phyloP scores from a whole-genome alignment of 163 green algal genomes.

The Chloroidium sp. region DNA sequence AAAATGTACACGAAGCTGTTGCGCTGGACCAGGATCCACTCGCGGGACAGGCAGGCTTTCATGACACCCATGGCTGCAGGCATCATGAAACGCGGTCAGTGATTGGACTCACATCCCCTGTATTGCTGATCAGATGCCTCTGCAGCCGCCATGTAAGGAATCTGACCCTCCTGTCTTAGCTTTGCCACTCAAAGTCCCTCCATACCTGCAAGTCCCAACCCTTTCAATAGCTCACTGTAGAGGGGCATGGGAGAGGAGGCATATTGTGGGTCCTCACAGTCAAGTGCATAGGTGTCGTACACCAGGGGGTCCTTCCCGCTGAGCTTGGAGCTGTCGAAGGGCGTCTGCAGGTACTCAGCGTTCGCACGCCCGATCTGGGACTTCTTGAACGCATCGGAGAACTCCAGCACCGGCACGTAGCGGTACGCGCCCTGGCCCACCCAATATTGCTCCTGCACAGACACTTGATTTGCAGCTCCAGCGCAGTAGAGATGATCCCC shows the following conservation, averaged over 20 bases:
- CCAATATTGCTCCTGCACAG: slow-evolving; percentile 2
- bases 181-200: not conserved
- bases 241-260: not conserved
- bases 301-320: slow-evolving; percentile 2
- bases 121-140: not conserved
- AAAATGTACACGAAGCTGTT: slow-evolving; percentile 17
- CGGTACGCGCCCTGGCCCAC: not conserved
- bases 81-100: not conserved
- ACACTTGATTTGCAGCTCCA: not conserved
- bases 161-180: not conserved
- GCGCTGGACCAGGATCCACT: slow-evolving; percentile 15
- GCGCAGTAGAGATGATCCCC: not conserved
- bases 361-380: not conserved
- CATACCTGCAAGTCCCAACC: not conserved
- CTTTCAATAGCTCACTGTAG: not conserved
- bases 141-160: not conserved
- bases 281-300: not conserved
- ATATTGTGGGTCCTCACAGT: not conserved
- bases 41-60: slow-evolving; percentile 14
- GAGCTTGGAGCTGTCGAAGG: not conserved
- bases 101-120: not conserved
- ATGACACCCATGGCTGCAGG: slow-evolving; percentile 9
- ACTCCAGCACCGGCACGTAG: not conserved
- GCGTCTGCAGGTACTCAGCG: not conserved
- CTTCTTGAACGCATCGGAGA: not conserved